These are phyloP conservation scores for Carex arenaria DNA, from an alignment of 202 grass and related monocot species.

Conservation along the genomic window DNA sequence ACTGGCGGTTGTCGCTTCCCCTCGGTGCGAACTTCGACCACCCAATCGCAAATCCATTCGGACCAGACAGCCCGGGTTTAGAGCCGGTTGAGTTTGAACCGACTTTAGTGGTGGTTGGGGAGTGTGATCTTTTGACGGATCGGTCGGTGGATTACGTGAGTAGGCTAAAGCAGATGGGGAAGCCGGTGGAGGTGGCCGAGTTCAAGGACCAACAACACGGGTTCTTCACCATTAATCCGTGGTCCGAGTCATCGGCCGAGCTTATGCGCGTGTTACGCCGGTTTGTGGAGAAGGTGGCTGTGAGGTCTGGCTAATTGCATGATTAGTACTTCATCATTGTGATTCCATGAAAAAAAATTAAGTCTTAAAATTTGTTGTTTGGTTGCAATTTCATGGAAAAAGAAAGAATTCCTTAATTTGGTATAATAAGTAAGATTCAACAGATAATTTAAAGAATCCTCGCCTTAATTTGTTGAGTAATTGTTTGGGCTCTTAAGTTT, in stretches of 20 bases:
- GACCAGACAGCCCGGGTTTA: slow-evolving; percentile 35
- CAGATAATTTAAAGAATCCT: not conserved
- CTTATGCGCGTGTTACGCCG: slow-evolving; percentile 61
- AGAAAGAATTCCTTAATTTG: slow-evolving; percentile 1
- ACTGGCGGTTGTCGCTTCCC: slow-evolving; percentile 76
- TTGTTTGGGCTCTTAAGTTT: not conserved
- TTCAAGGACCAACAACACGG: slow-evolving; percentile 80
- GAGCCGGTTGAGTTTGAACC: slow-evolving; percentile 45
- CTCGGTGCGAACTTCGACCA: slow-evolving; percentile 51
- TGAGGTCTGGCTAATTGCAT: slow-evolving; percentile 20
- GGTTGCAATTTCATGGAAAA: not conserved
- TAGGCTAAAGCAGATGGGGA: slow-evolving; percentile 45
- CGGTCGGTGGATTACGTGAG: slow-evolving; percentile 55
- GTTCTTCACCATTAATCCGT: slow-evolving; percentile 71
- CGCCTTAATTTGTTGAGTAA: not conserved
- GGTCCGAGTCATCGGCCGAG: slow-evolving; percentile 46
- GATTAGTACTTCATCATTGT: not conserved
- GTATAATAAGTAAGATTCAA: not conserved
- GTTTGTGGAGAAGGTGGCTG: slow-evolving; percentile 34
- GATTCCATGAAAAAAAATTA: not conserved
- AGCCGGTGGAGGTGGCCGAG: slow-evolving; percentile 54
- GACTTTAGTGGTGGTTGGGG: slow-evolving; percentile 57
- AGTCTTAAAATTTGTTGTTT: not conserved
- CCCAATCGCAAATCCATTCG: slow-evolving; percentile 59
- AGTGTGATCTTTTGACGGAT: slow-evolving; percentile 59